Base-by-base conservation (phyloP, 2,329 filamentous ascomycete species). In the Cercospora sp. region DNA sequence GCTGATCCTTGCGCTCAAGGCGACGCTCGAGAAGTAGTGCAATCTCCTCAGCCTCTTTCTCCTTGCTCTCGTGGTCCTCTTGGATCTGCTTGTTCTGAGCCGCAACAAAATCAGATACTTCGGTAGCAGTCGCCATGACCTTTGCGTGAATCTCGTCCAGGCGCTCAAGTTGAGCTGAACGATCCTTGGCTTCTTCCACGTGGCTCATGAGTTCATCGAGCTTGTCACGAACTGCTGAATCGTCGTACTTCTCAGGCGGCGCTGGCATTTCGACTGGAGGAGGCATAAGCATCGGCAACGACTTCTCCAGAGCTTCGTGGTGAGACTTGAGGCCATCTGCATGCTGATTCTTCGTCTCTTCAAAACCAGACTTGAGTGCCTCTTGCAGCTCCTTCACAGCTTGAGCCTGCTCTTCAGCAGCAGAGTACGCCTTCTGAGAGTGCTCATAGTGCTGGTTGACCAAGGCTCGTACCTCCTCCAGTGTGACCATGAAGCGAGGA, bases 401-500 rank as follows among this genome's bases (percentile, higher is more conserved):
- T 60, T 81, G 79, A 57, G 81, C 80, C 9, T 79, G 76, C 67
- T 80, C 75, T 18, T 73, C 75, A 13, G 77, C 76, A 1, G 71
- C 70, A 7, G 79, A 75, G 31, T 78, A 76, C 10, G 81, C 77
- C 55, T 87, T 85, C 79, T 94, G 93, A 13, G 93, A 91, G 76
- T 96, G 92, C 73, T 96, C 93, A 75, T 91, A 97, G 77, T 98
- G 94, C 77, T 96, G 88, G 26, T 89, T 90, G 64, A 97, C 91
- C 26, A 96, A 85, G 7, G 88, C 84, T 45, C 96, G 85, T n/a
- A 98, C 89, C 74, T 97, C 92, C 74, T 93, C 91, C 72, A 99
- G 87, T 0, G 91, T 88, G 63, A 94, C 90, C 66, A 97, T 86
- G 72, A 98, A 91, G 80, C 96, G 91, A 1, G 95, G 95, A 73